A percentile compares a stretch with the other conserved stretches of the same genome.
Conservation (phyloP, 495 filamentous ascomycete species). For the Pyrenula aspistea region DNA sequence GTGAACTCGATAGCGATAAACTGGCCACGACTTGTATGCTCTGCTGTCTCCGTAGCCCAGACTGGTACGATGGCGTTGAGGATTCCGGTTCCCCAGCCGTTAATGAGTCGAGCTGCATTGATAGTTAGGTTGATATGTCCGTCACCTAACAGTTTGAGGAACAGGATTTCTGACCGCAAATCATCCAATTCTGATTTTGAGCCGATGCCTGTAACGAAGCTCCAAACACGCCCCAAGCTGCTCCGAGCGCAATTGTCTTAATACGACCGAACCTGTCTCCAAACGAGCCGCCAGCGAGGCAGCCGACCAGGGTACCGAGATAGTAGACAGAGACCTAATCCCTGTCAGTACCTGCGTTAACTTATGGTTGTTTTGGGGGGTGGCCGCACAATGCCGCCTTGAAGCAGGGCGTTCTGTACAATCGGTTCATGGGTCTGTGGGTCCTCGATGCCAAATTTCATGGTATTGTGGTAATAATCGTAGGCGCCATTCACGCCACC, state of each 20-base stretch:
- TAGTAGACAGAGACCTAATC: slow-evolving; percentile 43
- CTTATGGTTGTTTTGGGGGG: background rate
- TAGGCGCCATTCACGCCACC: slow-evolving; percentile 57
- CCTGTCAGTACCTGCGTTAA: background rate
- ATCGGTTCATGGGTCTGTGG: slow-evolving; percentile 25
- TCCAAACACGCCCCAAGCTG: slow-evolving; percentile 44
- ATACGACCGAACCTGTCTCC: slow-evolving; percentile 52
- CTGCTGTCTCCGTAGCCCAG: slow-evolving; percentile 57
- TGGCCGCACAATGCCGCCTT: slow-evolving; percentile 49
- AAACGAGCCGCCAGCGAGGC: slow-evolving; percentile 45
- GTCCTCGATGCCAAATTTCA: slow-evolving; percentile 50
- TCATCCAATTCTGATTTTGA: slow-evolving; percentile 61
- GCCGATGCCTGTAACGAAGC: slow-evolving; percentile 49
- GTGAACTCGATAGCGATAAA: slow-evolving; percentile 64
- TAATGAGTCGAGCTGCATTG: slow-evolving; percentile 42
- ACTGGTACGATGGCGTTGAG: slow-evolving; percentile 62
- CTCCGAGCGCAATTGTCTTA: slow-evolving; percentile 45
- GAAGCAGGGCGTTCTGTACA: slow-evolving; percentile 47
- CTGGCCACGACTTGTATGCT: slow-evolving; percentile 55
- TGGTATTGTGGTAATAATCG: slow-evolving; percentile 46
- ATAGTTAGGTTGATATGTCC: slow-evolving; percentile 1
- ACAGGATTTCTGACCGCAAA: slow-evolving; percentile 34
- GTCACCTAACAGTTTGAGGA: background rate
- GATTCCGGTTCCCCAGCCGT: slow-evolving; percentile 63
- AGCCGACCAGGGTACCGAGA: slow-evolving; percentile 52